A percentile compares a stretch with the other conserved stretches of the same genome.
Evolutionary conservation across 2,329 filamentous ascomycete species (phyloP).

Genomic region (Scedosporium aurantiacum): DNA sequence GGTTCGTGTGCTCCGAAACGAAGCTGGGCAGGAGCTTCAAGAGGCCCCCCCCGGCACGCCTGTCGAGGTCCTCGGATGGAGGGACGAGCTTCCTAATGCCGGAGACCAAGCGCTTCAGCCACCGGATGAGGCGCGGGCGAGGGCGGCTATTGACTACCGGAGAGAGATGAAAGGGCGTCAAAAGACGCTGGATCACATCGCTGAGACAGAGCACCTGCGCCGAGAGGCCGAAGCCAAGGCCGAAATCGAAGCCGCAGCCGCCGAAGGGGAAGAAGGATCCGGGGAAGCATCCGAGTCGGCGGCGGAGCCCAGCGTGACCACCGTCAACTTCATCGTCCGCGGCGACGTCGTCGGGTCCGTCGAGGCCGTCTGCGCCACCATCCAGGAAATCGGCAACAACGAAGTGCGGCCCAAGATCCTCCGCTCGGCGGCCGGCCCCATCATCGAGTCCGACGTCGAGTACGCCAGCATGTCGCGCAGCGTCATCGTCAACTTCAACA

Average conservation of each 20-base stretch:
- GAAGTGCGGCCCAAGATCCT: constrained; percentile 72
- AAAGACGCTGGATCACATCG: constrained; percentile 70
- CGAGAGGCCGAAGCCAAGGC: constrained; percentile 39
- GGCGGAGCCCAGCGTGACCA: constrained; percentile 31
- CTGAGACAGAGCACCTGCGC: constrained; percentile 54
- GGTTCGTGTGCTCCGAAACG: constrained; percentile 74
- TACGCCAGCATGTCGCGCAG: constrained; percentile 69
- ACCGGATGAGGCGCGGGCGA: constrained; percentile 64
- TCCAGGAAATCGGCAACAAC: constrained; percentile 70
- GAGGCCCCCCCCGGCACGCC: constrained; percentile 80
- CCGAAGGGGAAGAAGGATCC: constrained; percentile 20
- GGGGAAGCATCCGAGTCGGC: constrained; percentile 23
- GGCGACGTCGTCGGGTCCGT: constrained; percentile 89
- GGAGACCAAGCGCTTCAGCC: constrained; percentile 85
- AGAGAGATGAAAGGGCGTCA: constrained; percentile 59
- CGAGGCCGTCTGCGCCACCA: constrained; percentile 72
- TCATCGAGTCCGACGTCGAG: constrained; percentile 81
- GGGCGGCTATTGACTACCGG: constrained; percentile 66
- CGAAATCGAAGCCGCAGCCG: constrained; percentile 22
- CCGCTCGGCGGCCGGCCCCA: constrained; percentile 62
- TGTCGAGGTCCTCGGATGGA: constrained; percentile 92
- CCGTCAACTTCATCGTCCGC: constrained; percentile 77
- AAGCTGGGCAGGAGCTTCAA: constrained; percentile 60
- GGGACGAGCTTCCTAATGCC: constrained; percentile 65
- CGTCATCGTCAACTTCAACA: constrained; percentile 80